Base-by-base conservation (phyloP, 768 basidiomycete species). In the Sarcodon sp. region DNA sequence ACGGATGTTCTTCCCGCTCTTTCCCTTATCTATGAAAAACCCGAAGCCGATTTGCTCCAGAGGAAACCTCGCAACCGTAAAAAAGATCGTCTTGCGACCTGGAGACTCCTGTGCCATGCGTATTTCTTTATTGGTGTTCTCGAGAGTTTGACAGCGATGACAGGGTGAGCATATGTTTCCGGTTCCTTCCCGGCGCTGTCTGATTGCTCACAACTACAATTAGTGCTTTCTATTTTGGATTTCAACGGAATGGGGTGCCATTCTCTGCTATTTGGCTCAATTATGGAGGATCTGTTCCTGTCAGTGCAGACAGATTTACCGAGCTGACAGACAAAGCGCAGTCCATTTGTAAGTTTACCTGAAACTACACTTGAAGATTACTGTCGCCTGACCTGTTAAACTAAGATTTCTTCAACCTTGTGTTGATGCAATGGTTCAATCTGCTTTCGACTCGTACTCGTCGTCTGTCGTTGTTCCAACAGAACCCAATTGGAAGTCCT, bases 401-500 rank as follows among this genome's bases (percentile, higher is more conserved):
- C 4, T 27, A 27, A 27, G 21, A 70, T 50, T 71, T 69, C 58
- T 69, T 72, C 56, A 69, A 71, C 13, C 61, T 77, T 6, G 67
- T 77, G 35, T 63, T 77, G 47, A 78, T 77, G 73, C 80, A 80
- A 61, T 77, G 71, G 69, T 75, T 74, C 35, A 79, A 76, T 53
- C 64, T 81, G 7, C 65, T 80, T 15, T 64, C 77, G 0, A 73
- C 75, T 0, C 72, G 79, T 16, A 73, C 75, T 7, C 70, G 79
- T 18, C 67, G 67, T 12, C 66, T 76, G 15, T 72, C 72, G 18
- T 67, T 79, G 35, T 66, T 81, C 62, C 72, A 76, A 52, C 73
- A 75, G 35, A 73, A 72, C 35, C 78, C 79, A 1, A 48, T 63
- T 4, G 21, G 21, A 27, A 27, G 21, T 27, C 21, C 21, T 27